Evolutionary conservation across 1,284 basidiomycete genomes (phyloP).

Genomic region (Coniophora puteana): DNA sequence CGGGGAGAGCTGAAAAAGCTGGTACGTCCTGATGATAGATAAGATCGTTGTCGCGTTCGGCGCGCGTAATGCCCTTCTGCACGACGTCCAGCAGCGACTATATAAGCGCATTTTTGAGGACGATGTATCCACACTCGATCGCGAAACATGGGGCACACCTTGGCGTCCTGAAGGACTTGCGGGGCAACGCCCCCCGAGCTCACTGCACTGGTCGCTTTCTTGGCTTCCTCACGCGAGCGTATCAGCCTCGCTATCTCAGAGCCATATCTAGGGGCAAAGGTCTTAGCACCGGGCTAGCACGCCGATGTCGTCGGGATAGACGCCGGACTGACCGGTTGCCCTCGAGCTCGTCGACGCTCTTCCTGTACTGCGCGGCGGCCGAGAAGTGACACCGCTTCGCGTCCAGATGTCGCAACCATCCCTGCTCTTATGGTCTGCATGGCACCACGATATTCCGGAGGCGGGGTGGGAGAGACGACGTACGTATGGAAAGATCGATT

Average conservation of each 20-base stretch:
- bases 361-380: slow-evolving; percentile 87
- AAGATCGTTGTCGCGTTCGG: slow-evolving; percentile 91
- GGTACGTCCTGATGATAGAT: slow-evolving; percentile 94
- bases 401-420: slow-evolving; percentile 81
- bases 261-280: slow-evolving; percentile 61
- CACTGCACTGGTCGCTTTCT: slow-evolving; percentile 72
- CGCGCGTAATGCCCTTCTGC: slow-evolving; percentile 66
- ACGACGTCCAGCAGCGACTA: slow-evolving; percentile 68
- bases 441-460: neutral
- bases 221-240: slow-evolving; percentile 65
- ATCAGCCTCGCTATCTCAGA: slow-evolving; percentile 75
- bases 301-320: slow-evolving; percentile 7
- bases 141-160: slow-evolving; percentile 47
- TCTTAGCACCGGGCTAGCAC: slow-evolving; percentile 5
- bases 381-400: slow-evolving; percentile 86
- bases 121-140: neutral
- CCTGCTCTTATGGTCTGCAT: slow-evolving; percentile 43
- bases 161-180: slow-evolving; percentile 72
- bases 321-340: slow-evolving; percentile 61
- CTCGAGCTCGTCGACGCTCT: slow-evolving; percentile 90
- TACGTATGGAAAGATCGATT: slow-evolving; percentile 53
- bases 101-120: neutral
- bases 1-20: slow-evolving; percentile 61
- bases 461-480: slow-evolving; percentile 16
- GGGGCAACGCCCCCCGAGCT: slow-evolving; percentile 59